phyloP scores from a whole-genome alignment of 2,329 filamentous ascomycete species.

The Aspergillus spinulosporus region DNA sequence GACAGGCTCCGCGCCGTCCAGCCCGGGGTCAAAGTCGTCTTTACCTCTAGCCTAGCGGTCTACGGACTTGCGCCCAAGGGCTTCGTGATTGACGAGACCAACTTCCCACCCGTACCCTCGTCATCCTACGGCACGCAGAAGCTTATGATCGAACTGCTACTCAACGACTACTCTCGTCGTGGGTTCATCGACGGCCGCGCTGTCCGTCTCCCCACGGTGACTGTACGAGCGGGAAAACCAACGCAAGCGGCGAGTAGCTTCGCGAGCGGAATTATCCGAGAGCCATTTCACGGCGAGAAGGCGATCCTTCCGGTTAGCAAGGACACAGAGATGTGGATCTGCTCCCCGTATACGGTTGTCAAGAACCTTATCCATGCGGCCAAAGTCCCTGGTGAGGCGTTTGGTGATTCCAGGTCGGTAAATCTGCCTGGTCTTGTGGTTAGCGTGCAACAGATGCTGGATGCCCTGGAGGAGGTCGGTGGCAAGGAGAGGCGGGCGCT shows the following conservation, averaged over 20 bases:
- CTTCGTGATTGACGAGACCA: constrained; percentile 46
- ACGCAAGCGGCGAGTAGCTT: constrained; percentile 55
- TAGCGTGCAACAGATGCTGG: constrained; percentile 61
- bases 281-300: constrained; percentile 53
- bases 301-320: constrained; percentile 53
- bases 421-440: constrained; percentile 58
- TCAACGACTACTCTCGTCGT: constrained; percentile 55
- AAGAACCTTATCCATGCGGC: constrained; percentile 57
- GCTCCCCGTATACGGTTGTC: constrained; percentile 56
- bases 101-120: constrained; percentile 49
- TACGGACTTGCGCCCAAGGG: constrained; percentile 51
- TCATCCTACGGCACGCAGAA: constrained; percentile 56
- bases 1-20: constrained; percentile 48
- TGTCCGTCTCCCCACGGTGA: constrained; percentile 54
- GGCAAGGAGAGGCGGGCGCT: constrained; percentile 56
- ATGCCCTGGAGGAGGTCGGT: constrained; percentile 57
- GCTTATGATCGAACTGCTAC: constrained; percentile 50
- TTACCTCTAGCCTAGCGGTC: constrained; percentile 52
- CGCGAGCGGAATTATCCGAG: constrained; percentile 55
- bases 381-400: constrained; percentile 51
- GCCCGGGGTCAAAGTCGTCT: constrained; percentile 52
- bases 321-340: constrained; percentile 59
- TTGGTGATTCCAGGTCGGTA: constrained; percentile 55
- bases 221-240: constrained; percentile 53
- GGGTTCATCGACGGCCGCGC: constrained; percentile 51